Evolutionary conservation across 1,284 basidiomycete genomes (phyloP), one percentile per base, ranked within the genome.

Genomic region (Ustilago hordei): DNA sequence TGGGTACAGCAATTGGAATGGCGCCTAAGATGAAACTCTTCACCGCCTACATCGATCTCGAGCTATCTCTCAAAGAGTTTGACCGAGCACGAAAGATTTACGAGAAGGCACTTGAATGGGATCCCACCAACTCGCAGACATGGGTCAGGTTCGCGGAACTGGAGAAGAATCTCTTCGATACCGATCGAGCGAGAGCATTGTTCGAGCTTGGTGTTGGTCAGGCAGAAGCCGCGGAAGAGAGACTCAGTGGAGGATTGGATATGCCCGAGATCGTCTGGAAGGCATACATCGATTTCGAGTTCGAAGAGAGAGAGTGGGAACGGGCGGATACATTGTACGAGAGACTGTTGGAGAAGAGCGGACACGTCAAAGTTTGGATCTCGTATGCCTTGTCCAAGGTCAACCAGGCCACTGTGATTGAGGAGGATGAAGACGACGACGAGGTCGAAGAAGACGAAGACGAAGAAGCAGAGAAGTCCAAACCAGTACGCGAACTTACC

Each of bases 91-190:
- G 97, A 52, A 93, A 89, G 69, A 88, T 99, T 23, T 99, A 99
- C 85, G 92, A 98, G 85, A 97, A 97, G 86, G 97, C 95, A 87
- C 11, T 89, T 92, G 81, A 84, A 48, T 86, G 84, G 84, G 82
- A 86, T 59, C 57, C 84, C 11, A 78, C 65, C 64, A 85, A 81
- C 65, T 70, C 80, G 28, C 66, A 75, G 36, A 83, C 81, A 13
- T 99, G 97, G 97, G 97, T 99, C 87, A 93, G 94, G 86, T 99
- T 93, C 87, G 95, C 96, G 12, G 95, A 98, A 85, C 91, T 99
- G 45, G 97, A 99, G 87, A 91, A 91, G 0, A 93, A 94, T 61
- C 90, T 99, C 1, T 94, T 94, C 86, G 97, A 99, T 87, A 92
- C 93, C 85, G 89, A 91, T 32, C 94, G 97, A 54, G 94, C 95